Conservation (phyloP, 805 yeast genomes). For the Teunomyces funiuensis region DNA sequence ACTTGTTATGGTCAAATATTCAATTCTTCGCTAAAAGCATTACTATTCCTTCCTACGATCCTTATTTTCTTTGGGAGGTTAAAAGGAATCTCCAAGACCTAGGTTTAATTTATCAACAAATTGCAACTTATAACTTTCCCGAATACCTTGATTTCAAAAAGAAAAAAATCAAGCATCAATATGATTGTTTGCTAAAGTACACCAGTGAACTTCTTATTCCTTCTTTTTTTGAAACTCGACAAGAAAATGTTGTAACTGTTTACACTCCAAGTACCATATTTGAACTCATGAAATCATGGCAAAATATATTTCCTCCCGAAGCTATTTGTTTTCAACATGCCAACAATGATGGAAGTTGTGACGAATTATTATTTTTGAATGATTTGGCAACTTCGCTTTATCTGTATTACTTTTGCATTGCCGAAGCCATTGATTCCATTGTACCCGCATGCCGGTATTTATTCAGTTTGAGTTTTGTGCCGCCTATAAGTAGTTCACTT, state of each 20-base stretch:
- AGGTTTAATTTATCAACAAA: background rate
- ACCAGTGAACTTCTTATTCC: constrained; percentile 18
- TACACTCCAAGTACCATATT: constrained; percentile 20
- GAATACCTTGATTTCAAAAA: background rate
- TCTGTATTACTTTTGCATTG: constrained; percentile 22
- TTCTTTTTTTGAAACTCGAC: constrained; percentile 11
- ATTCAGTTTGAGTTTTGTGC: constrained; percentile 20
- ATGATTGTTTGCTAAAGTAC: constrained; percentile 16
- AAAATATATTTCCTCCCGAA: constrained; percentile 19
- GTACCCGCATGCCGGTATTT: constrained; percentile 23
- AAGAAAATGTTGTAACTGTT: constrained; percentile 16
- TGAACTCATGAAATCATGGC: constrained; percentile 22
- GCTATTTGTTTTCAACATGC: constrained; percentile 9
- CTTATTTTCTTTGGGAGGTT: constrained; percentile 8
- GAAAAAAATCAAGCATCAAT: constrained; percentile 12
- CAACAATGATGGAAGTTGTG: no score
- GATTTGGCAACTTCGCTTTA: constrained; percentile 20
- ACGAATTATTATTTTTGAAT: constrained; percentile 12
- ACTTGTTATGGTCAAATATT: constrained; percentile 9
- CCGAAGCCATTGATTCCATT: constrained; percentile 22
- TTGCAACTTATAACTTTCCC: background rate
- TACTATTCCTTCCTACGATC: constrained; percentile 12
- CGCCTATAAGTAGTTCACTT: constrained; percentile 15
- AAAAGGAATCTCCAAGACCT: constrained; percentile 1
- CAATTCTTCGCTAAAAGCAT: constrained; percentile 17